phyloP scores from a whole-genome alignment of 75 land plant species.

The Ceratopteris richardii region DNA sequence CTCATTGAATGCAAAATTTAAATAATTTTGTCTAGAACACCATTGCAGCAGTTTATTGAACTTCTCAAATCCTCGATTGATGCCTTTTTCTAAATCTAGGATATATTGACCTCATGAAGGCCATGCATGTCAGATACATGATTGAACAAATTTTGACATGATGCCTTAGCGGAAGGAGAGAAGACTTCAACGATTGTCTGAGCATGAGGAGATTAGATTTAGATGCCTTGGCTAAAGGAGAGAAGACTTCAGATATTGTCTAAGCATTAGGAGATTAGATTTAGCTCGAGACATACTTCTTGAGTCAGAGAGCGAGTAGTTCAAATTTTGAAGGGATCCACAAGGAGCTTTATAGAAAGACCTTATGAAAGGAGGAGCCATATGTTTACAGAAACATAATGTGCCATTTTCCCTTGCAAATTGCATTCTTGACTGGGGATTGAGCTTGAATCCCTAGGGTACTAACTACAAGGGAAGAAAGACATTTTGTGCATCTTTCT shows the following conservation, averaged over 20 bases:
- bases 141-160: constrained; percentile 50
- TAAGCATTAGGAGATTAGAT: constrained; percentile 74
- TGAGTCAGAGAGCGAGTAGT: constrained; percentile 43
- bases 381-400: constrained; percentile 18
- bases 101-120: constrained; percentile 34
- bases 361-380: constrained; percentile 31
- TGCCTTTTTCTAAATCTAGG: constrained; percentile 44
- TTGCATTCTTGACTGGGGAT: constrained; percentile 71
- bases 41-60: no score
- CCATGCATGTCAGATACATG: constrained; percentile 74
- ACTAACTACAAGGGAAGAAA: constrained; percentile 41
- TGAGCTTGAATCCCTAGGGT: constrained; percentile 51
- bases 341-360: constrained; percentile 46
- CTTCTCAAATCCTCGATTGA: constrained; percentile 28
- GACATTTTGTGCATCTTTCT: constrained; percentile 67
- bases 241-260: constrained; percentile 59
- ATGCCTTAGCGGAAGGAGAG: no score
- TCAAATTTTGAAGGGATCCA: constrained; percentile 51
- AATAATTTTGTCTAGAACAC: no score
- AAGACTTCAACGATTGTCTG: no score
- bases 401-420: constrained; percentile 50
- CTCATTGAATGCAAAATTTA: no score
- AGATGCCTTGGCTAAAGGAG: constrained; percentile 48
- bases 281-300: constrained; percentile 63
- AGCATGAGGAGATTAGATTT: no score